These are phyloP conservation scores for Craspedostauros australis DNA, from an alignment of 108 stramenopile species.

Conservation along the genomic window DNA sequence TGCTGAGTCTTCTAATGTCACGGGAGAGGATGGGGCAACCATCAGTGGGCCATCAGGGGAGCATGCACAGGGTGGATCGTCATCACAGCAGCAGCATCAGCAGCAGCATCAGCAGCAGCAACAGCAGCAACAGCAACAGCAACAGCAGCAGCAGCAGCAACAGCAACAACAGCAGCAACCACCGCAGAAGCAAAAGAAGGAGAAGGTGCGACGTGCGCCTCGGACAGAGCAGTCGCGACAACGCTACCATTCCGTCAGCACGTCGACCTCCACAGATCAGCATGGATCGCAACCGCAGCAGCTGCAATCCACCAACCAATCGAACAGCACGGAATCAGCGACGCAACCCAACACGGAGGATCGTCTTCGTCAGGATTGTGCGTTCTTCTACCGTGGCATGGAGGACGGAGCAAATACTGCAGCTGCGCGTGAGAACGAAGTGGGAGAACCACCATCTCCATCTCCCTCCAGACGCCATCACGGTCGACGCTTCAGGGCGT, in stretches of 20 bases:
- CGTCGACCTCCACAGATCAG: no score
- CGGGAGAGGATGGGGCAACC: not conserved
- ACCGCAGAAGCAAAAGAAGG: not conserved
- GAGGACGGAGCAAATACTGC: slow-evolving; percentile 5
- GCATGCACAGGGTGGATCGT: no score
- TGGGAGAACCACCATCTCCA: not conserved
- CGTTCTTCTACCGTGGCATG: slow-evolving; percentile 40
- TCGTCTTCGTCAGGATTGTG: slow-evolving; percentile 28
- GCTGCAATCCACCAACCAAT: not conserved
- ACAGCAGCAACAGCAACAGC: not conserved
- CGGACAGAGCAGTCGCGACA: not conserved
- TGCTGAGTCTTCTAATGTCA: not conserved
- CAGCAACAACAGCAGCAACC: not conserved
- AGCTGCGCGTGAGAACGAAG: not conserved
- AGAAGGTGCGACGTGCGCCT: not conserved
- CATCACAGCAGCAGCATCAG: not conserved
- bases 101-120: not conserved
- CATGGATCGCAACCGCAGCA: not conserved
- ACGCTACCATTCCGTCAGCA: not conserved
- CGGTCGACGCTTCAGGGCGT: not conserved
- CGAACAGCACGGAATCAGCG: slow-evolving; percentile 1
- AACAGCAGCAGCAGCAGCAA: not conserved
- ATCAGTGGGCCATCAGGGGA: not conserved
- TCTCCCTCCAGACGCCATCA: not conserved
- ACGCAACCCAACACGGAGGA: slow-evolving; percentile 15